Percentiles rank a stretch among this genome's conserved stretches.
These are phyloP conservation scores for Glomus cerebriforme DNA, from an alignment of 192 early-diverging fungal genomes.

Conservation along the genomic window DNA sequence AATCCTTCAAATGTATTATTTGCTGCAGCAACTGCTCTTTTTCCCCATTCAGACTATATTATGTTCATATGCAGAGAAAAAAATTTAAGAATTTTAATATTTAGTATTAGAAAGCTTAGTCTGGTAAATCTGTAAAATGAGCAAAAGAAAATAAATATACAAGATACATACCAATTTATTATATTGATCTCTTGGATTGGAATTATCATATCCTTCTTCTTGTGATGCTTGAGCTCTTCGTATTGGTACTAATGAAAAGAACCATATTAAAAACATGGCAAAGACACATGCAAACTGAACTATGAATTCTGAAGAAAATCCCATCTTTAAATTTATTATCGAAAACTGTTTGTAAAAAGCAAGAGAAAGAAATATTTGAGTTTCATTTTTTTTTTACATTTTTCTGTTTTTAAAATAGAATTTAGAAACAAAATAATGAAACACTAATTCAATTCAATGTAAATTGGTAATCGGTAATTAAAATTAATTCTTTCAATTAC, in stretches of 20 bases:
- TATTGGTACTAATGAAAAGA: conserved; percentile 9
- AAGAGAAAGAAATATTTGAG: too few relatives aligned
- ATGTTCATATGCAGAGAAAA: background rate
- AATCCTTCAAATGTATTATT: conserved; percentile 20
- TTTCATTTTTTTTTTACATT: too few relatives aligned
- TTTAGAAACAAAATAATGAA: too few relatives aligned
- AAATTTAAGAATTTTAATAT: background rate
- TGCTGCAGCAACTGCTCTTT: background rate
- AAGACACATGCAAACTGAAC: background rate
- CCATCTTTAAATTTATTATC: background rate
- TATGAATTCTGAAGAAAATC: background rate
- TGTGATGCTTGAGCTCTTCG: background rate
- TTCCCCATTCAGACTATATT: background rate
- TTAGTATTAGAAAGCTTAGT: too few relatives aligned
- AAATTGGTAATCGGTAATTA: too few relatives aligned
- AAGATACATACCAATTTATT: background rate
- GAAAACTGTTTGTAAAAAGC: too few relatives aligned
- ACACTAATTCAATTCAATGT: too few relatives aligned
- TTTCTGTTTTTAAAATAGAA: too few relatives aligned
- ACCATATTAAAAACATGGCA: background rate
- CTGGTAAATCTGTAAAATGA: background rate
- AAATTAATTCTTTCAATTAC: too few relatives aligned
- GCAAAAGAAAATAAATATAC: background rate
- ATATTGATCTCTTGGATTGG: conserved; percentile 13
- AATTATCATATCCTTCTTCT: conserved; percentile 3